phyloP scores from a whole-genome alignment of 2,329 filamentous ascomycete genomes.

The Pseudocercospora musae region DNA sequence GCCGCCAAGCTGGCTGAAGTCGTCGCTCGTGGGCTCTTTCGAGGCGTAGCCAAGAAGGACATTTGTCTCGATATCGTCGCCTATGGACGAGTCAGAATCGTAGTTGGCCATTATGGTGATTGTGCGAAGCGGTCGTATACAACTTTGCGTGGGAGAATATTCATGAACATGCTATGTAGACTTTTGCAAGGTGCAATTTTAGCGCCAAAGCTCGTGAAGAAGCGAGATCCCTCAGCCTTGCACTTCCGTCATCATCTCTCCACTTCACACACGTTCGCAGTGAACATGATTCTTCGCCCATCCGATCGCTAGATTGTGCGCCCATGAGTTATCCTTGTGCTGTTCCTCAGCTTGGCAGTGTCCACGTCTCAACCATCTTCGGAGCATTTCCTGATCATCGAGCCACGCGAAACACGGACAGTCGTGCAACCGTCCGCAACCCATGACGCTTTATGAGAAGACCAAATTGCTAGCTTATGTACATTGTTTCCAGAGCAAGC shows the following conservation, averaged over 20 bases:
- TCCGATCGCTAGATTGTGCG: neutral
- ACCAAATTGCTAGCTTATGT: too few species aligned
- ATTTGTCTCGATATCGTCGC: slow-evolving; percentile 73
- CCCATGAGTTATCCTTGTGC: neutral
- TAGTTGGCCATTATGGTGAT: slow-evolving; percentile 55
- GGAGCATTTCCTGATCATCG: neutral
- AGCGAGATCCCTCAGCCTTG: too few species aligned
- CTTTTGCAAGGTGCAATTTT: neutral
- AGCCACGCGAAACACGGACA: neutral
- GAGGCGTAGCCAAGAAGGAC: slow-evolving; percentile 88
- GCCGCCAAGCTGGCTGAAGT: slow-evolving; percentile 84
- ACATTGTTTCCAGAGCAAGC: too few species aligned
- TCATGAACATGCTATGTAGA: neutral
- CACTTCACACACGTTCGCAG: too few species aligned
- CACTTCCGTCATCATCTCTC: neutral
- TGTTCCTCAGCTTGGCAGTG: neutral
- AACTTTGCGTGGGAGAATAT: neutral
- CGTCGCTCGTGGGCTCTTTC: slow-evolving; percentile 73
- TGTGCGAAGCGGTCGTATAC: neutral
- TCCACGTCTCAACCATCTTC: neutral
- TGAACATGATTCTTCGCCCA: neutral
- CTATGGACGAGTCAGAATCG: slow-evolving; percentile 78
- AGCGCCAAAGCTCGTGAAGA: neutral
- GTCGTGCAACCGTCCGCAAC: too few species aligned
- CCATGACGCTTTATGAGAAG: too few species aligned